A percentile compares a stretch with the other conserved stretches of the same genome.
These are phyloP conservation scores for Suzukiozyma palmioleophila DNA, from an alignment of 1,139 yeast species.

Conservation along the genomic window DNA sequence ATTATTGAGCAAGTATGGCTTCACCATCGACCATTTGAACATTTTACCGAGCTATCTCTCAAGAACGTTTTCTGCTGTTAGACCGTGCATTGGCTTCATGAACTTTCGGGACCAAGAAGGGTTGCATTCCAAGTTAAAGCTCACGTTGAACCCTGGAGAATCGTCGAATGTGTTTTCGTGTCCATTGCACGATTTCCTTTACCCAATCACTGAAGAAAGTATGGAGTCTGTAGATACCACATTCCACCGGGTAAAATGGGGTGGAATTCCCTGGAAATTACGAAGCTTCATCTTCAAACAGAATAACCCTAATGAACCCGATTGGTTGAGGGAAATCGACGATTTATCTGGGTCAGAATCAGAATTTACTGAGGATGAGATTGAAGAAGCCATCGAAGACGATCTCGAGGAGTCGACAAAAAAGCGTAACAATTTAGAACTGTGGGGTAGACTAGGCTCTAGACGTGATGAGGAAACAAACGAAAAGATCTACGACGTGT, in stretches of 20 bases:
- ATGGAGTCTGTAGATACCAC: conserved; percentile 45
- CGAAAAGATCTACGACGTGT: conserved; percentile 59
- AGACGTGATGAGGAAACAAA: conserved; percentile 34
- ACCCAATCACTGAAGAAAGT: conserved; percentile 32
- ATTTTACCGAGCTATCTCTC: conserved; percentile 73
- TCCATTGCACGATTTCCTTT: conserved; percentile 58
- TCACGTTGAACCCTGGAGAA: conserved; percentile 65
- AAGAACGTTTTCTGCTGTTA: conserved; percentile 74
- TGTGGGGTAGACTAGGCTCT: conserved; percentile 43
- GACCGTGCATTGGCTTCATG: conserved; percentile 76
- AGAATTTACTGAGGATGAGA: conserved; percentile 30
- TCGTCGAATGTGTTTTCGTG: conserved; percentile 64
- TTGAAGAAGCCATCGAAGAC: conserved; percentile 11
- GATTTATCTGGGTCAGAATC: conserved; percentile 56
- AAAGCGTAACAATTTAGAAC: conserved; percentile 9
- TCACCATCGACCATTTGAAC: conserved; percentile 53
- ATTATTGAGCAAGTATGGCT: conserved; percentile 43
- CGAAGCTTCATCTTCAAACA: conserved; percentile 60
- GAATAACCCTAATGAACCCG: conserved; percentile 48
- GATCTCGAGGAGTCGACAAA: conserved; percentile 5
- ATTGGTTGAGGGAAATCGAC: conserved; percentile 58
- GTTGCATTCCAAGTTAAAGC: conserved; percentile 27
- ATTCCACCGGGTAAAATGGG: conserved; percentile 52
- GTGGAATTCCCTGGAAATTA: conserved; percentile 63
- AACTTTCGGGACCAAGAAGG: conserved; percentile 17